phyloP scores from a whole-genome alignment of 768 basidiomycete species.

The Rhizopogon vesiculosus region DNA sequence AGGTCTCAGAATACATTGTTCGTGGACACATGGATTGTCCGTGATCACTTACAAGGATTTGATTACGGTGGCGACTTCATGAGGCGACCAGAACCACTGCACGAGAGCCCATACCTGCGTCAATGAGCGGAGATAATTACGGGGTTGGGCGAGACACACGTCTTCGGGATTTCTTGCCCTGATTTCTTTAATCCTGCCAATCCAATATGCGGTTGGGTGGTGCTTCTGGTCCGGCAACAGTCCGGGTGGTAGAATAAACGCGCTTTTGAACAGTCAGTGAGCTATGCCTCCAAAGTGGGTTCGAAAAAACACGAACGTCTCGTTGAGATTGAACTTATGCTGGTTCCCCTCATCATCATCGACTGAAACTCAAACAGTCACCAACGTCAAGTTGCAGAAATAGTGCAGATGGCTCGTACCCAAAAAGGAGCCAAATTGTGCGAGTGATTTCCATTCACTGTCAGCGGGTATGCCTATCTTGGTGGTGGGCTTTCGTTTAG shows the following conservation, averaged over 20 bases:
- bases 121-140: not conserved
- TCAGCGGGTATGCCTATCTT: conserved; percentile 6
- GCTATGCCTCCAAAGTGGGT: not conserved
- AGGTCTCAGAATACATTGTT: not conserved
- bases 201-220: conserved; percentile 43
- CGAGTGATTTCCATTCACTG: conserved; percentile 11
- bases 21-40: not conserved
- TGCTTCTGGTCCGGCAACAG: conserved; percentile 17
- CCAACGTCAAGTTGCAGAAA: not conserved
- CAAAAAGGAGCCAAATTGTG: conserved; percentile 8
- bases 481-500: not conserved
- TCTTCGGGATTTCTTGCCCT: conserved; percentile 25
- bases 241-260: conserved; percentile 37
- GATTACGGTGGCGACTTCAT: conserved; percentile 39
- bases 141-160: conserved; percentile 14
- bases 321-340: conserved; percentile 24
- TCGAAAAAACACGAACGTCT: conserved; percentile 29
- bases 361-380: conserved; percentile 4
- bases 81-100: conserved; percentile 51
- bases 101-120: conserved; percentile 48
- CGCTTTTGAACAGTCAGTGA: conserved; percentile 23
- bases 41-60: conserved; percentile 43
- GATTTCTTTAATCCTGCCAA: conserved; percentile 45
- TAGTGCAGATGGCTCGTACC: conserved; percentile 10
- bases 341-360: conserved; percentile 6